Percentiles rank a stretch among this genome's conserved stretches.
These are phyloP conservation scores for Carex kokanica DNA, from an alignment of 176 grass and related monocot species.

Conservation along the genomic window DNA sequence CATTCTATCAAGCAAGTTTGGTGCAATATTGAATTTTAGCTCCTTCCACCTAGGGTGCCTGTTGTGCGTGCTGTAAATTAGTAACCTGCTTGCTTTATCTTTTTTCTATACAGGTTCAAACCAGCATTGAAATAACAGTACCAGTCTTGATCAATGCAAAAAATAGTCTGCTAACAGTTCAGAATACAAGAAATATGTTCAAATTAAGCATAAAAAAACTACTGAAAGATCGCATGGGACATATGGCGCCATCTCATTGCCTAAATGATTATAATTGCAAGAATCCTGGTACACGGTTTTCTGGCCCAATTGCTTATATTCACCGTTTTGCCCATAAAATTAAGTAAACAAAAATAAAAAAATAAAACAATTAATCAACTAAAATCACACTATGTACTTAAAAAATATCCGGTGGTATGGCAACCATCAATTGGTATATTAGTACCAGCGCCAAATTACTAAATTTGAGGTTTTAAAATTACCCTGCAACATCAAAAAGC, in stretches of 20 bases:
- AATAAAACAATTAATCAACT: neutral
- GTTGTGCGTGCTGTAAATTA: conserved; percentile 2
- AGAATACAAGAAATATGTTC: conserved; percentile 1
- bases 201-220: neutral
- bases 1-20: conserved; percentile 56
- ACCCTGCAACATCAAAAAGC: conserved; percentile 59
- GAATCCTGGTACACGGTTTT: neutral
- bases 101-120: neutral
- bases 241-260: neutral
- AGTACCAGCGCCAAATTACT: neutral
- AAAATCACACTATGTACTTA: neutral
- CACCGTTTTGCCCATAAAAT: neutral
- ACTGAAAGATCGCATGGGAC: neutral
- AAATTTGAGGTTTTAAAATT: neutral
- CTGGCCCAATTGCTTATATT: neutral
- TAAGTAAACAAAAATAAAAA: neutral
- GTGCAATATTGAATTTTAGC: conserved; percentile 46
- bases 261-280: neutral
- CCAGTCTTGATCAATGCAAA: conserved; percentile 2
- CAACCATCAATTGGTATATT: neutral
- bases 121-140: neutral
- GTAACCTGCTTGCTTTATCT: neutral
- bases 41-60: conserved; percentile 80
- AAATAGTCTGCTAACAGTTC: neutral
- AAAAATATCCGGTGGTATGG: neutral